These are phyloP conservation scores for Coemansia sp. DNA, from an alignment of 192 early-diverging fungal species.

Conservation along the genomic window DNA sequence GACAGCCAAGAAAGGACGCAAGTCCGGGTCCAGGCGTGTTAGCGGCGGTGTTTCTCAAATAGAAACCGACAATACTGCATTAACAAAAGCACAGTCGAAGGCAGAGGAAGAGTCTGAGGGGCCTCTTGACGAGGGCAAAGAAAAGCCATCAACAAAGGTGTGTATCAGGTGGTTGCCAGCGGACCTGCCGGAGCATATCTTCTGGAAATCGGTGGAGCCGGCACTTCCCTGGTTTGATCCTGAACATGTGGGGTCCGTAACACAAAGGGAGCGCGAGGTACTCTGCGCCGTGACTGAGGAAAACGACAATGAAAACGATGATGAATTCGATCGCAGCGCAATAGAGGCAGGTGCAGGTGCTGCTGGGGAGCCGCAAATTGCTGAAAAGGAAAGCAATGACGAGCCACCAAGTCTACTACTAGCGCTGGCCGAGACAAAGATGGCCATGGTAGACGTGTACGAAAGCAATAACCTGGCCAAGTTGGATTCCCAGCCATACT, in stretches of 20 bases:
- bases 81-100: neutral
- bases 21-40: neutral
- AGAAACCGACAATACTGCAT: neutral
- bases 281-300: neutral
- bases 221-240: slow-evolving; percentile 45
- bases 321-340: neutral
- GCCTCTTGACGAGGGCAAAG: neutral
- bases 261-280: slow-evolving; percentile 10
- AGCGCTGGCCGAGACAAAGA: slow-evolving; percentile 18
- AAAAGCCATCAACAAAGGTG: slow-evolving; percentile 31
- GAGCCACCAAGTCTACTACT: neutral
- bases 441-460: slow-evolving; percentile 14
- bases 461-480: slow-evolving; percentile 24
- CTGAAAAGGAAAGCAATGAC: slow-evolving; percentile 1
- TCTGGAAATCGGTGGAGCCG: slow-evolving; percentile 44
- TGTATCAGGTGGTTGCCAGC: slow-evolving; percentile 48
- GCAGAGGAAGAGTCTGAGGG: neutral
- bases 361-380: neutral
- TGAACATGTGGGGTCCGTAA: slow-evolving; percentile 10
- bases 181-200: slow-evolving; percentile 49
- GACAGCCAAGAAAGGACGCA: neutral
- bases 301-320: neutral
- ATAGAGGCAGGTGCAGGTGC: neutral
- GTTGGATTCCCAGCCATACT: slow-evolving; percentile 42
- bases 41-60: neutral